Conservation (phyloP, 2,329 filamentous ascomycete species). For the Colletotrichum sp. region DNA sequence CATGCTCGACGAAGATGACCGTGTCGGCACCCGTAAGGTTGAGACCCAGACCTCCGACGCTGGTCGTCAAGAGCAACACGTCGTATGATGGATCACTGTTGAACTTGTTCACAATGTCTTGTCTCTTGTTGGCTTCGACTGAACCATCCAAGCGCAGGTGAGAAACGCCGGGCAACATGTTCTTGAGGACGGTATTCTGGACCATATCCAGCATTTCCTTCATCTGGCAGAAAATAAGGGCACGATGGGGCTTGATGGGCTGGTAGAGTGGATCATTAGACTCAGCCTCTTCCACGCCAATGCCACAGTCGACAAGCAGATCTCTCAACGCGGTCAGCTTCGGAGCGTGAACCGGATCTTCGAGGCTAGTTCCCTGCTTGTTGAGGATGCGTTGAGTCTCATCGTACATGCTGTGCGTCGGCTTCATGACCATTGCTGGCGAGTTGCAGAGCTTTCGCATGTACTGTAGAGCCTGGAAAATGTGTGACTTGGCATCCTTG, state of each 20-base stretch:
- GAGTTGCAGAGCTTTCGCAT: slow-evolving; percentile 99
- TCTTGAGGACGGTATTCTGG: slow-evolving; percentile 88
- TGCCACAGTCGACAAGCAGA: slow-evolving; percentile 96
- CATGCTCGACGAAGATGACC: slow-evolving; percentile 98
- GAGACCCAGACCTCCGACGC: slow-evolving; percentile 90
- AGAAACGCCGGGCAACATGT: slow-evolving; percentile 89
- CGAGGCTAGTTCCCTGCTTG: slow-evolving; percentile 80
- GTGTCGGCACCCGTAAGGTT: slow-evolving; percentile 98
- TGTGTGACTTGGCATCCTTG: slow-evolving; percentile 95
- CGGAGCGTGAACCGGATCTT: slow-evolving; percentile 87
- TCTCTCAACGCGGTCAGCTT: slow-evolving; percentile 92
- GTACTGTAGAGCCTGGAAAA: slow-evolving; percentile 98
- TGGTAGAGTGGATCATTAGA: slow-evolving; percentile 67
- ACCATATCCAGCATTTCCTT: slow-evolving; percentile 99
- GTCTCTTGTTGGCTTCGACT: slow-evolving; percentile 90
- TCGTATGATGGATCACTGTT: slow-evolving; percentile 98
- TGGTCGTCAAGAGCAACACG: slow-evolving; percentile 90
- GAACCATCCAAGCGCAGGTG: slow-evolving; percentile 93
- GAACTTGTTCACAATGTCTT: slow-evolving; percentile 98
- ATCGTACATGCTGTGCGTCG: slow-evolving; percentile 87
- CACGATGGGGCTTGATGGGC: slow-evolving; percentile 94
- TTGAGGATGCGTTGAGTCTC: slow-evolving; percentile 83
- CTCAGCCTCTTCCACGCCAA: slow-evolving; percentile 76
- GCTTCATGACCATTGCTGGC: slow-evolving; percentile 94
- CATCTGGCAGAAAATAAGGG: slow-evolving; percentile 98